Evolutionary conservation across 192 early-diverging fungal species (phyloP), one percentile per base, ranked within the genome.

Genomic region (Entomortierella beljakovae): DNA sequence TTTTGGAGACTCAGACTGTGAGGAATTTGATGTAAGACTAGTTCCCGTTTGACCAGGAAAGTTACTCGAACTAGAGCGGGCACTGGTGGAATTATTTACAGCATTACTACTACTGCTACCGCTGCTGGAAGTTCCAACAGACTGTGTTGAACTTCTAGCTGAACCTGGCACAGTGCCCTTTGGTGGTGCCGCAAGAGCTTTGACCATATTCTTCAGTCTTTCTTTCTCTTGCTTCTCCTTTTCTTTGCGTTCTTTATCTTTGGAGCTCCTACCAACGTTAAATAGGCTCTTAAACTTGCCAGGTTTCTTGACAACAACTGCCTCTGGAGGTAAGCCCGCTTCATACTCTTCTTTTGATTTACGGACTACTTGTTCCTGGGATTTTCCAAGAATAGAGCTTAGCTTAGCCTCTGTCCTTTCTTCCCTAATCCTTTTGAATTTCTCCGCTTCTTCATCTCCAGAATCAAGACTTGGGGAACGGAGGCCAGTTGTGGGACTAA

Each of bases 281-380:
- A 79, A 79, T 13, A 79, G 67, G 23, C 75, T 79, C 61, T 81
- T 84, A 59, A 73, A 75, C 50, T 84, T 79, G n/a, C 65, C 59
- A 40, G 70, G 66, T 31, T 81, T 81, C 34, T 81, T 81, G 61
- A 60, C 51, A 8, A 61, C 32, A 6, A 58, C 60, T 5, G 54
- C 61, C 16, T 67, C 70, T 57, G 56, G 57, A 1, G 58, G 49
- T 48, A 67, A 18, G 11, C 55, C 65, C 15, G 49, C 68, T 46
- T 69, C 74, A 23, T 79, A 64, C 32, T 68, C 52, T 29, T 70
- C 70, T 38, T 79, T 68, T 10, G 63, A 40, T 31, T 70, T 64
- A 1, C 67, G 49, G 16, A 60, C 34, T 11, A 55, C 16, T 28
- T 62, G 35, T 18, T 54, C 58, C 35, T 31, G 37, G 6, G 31